phyloP scores from a whole-genome alignment of 75 land plant genomes.

The Cryptomeria japonica region DNA sequence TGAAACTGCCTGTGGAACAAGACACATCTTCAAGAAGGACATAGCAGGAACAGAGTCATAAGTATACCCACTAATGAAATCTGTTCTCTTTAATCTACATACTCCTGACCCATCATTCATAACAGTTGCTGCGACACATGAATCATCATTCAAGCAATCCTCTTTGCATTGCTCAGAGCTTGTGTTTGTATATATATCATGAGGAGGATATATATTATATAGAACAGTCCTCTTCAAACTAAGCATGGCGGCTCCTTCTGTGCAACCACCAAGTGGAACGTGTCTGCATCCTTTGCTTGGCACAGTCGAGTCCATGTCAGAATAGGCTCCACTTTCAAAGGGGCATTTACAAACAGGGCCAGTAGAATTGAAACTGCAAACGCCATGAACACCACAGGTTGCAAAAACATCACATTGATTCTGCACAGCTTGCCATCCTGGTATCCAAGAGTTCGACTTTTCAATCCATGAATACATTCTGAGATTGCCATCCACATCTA shows the following conservation, averaged over 20 bases:
- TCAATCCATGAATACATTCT: slow-evolving; percentile 42
- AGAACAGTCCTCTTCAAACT: slow-evolving; percentile 25
- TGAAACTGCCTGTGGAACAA: slow-evolving; percentile 35
- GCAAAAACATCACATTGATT: slow-evolving; percentile 40
- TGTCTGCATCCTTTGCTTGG: background rate
- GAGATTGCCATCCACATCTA: slow-evolving; percentile 62
- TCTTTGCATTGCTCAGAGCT: slow-evolving; percentile 31
- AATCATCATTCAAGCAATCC: slow-evolving; percentile 27
- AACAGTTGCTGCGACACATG: slow-evolving; percentile 37
- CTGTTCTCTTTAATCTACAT: slow-evolving; percentile 23
- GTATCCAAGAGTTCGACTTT: slow-evolving; percentile 12
- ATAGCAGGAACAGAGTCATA: slow-evolving; percentile 27
- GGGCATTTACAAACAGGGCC: slow-evolving; percentile 6
- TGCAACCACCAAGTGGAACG: slow-evolving; percentile 23
- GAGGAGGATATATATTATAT: slow-evolving; percentile 50
- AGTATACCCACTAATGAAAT: slow-evolving; percentile 33
- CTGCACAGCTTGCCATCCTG: slow-evolving; percentile 39
- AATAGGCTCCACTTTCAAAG: background rate
- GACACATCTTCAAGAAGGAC: slow-evolving; percentile 50
- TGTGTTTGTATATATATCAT: slow-evolving; percentile 17
- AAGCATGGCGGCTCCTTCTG: slow-evolving; percentile 16
- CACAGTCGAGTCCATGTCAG: background rate
- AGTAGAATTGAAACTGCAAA: slow-evolving; percentile 24
- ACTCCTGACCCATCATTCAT: slow-evolving; percentile 30
- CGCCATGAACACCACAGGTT: slow-evolving; percentile 33